Percentiles rank a stretch among this genome's conserved stretches.
phyloP scores from a whole-genome alignment of 805 yeast species.

The Maudiozyma saulgeensis region DNA sequence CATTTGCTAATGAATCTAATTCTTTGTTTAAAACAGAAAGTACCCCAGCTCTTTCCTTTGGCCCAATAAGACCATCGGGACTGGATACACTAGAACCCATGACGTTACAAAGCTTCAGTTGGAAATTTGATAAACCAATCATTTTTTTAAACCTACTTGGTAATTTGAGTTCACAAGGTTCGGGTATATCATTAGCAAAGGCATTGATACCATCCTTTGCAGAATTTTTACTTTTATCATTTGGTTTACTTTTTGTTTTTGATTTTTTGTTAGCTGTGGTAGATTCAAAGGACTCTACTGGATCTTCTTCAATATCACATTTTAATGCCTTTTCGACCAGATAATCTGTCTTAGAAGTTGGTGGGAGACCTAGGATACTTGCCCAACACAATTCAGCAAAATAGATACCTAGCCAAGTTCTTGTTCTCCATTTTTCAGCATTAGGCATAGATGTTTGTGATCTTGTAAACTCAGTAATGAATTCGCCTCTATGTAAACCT shows the following conservation, averaged over 20 bases:
- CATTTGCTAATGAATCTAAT: slow-evolving; percentile 58
- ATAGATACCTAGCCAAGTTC: slow-evolving; percentile 85
- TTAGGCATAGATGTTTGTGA: slow-evolving; percentile 82
- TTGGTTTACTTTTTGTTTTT: neutral
- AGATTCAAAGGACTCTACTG: neutral
- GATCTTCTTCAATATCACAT: slow-evolving; percentile 33
- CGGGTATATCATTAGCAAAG: neutral
- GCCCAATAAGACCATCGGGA: slow-evolving; percentile 84
- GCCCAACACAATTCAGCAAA: slow-evolving; percentile 89
- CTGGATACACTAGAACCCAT: slow-evolving; percentile 81
- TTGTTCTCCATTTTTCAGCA: slow-evolving; percentile 88
- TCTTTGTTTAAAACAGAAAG: slow-evolving; percentile 71
- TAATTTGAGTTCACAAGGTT: slow-evolving; percentile 22
- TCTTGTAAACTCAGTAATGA: slow-evolving; percentile 81
- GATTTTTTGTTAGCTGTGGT: neutral
- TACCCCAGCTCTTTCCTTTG: slow-evolving; percentile 71
- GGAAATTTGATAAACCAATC: slow-evolving; percentile 68
- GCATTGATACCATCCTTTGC: neutral
- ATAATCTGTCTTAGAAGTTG: slow-evolving; percentile 75
- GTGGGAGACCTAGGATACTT: slow-evolving; percentile 77
- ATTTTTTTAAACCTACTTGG: slow-evolving; percentile 67
- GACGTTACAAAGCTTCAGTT: slow-evolving; percentile 69
- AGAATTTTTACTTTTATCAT: neutral
- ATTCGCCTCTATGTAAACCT: slow-evolving; percentile 86
- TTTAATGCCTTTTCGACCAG: slow-evolving; percentile 68